A percentile compares a stretch with the other conserved stretches of the same genome.
phyloP scores from a whole-genome alignment of 2,329 filamentous ascomycete species.

The Ophiocordyceps polyrhachis-furcata region DNA sequence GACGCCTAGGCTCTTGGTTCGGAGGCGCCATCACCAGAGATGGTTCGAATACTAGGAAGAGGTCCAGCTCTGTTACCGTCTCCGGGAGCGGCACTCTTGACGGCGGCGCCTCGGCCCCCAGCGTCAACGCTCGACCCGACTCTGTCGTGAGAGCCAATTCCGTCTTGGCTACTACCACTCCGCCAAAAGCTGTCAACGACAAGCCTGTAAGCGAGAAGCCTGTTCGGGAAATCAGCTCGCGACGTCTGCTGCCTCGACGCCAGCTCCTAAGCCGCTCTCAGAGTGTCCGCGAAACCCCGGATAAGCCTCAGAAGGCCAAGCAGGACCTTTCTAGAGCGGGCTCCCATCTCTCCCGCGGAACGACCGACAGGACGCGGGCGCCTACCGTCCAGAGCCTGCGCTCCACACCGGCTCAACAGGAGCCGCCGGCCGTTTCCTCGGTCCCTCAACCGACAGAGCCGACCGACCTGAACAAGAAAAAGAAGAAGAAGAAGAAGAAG shows the following conservation, averaged over 20 bases:
- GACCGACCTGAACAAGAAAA: neutral
- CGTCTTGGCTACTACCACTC: neutral
- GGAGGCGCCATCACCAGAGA: constrained; percentile 24
- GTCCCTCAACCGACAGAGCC: neutral
- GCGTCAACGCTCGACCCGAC: neutral
- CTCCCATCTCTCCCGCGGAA: constrained; percentile 31
- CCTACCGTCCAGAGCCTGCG: constrained; percentile 18
- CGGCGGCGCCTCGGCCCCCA: neutral
- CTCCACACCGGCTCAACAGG: neutral
- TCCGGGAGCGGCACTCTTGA: neutral
- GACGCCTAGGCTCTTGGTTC: constrained; percentile 28
- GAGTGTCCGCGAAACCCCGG: constrained; percentile 18
- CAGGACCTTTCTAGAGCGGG: constrained; percentile 19
- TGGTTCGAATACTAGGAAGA: constrained; percentile 21
- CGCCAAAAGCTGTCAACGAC: neutral
- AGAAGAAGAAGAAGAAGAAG: constrained; percentile 5
- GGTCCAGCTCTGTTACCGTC: constrained; percentile 17
- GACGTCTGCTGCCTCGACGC: constrained; percentile 36
- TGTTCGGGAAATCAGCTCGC: constrained; percentile 47
- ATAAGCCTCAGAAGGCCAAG: constrained; percentile 23
- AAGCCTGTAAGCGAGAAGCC: constrained; percentile 16
- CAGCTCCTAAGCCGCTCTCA: constrained; percentile 25
- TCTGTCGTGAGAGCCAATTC: neutral
- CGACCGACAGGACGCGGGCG: constrained; percentile 30
- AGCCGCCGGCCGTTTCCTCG: neutral